Base-by-base conservation (phyloP, 2,329 filamentous ascomycete species). In the Xylariaceae sp. region DNA sequence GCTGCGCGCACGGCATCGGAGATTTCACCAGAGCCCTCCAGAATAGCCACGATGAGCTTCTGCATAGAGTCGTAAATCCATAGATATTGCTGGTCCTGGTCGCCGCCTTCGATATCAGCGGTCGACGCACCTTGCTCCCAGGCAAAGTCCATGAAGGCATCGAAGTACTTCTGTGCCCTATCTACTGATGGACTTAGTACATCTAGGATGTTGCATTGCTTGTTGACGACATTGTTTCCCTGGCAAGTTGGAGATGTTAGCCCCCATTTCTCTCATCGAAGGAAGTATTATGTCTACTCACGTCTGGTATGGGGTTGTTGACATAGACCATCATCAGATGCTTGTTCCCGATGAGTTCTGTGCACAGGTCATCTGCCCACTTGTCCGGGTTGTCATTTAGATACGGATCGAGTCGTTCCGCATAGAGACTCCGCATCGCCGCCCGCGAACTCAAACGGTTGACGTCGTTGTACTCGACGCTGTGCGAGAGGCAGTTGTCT, bases 181-280 rank as follows among this genome's bases (percentile, higher is more conserved):
- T 53, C 51, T 5, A 15, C 17, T 13, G 51, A 44, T 44, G 51
- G n/a, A n/a, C 15, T 44, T 10, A 53, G 51, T 4, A 9, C 39
- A 44, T 53, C 39, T 6, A 53, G n/a, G 15, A 53, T 41, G 15
- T 23, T 23, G 17, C 51, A 53, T 53, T 41, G 35, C 39, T 44
- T 53, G 30, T 53, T 53, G 51, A 53, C 39, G 37, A 44, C 51
- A 30, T 53, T 53, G 13, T 44, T 44, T 18, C 51, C 51, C 51
- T 53, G 35, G 30, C n/a, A 50, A 34, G 7, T 13, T 18, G 10
- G 11, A 13, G 4, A 13, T 13, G 30, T 51, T 51, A 51, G 49
- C 23, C 37, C n/a, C 4, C 15, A 2, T 41, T 9, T 8, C 49
- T n/a, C 34, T 35, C 11, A 15, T 3, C 15, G 15, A 50, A 8